These are phyloP conservation scores for Escovopsis weberi DNA, from an alignment of 2,329 filamentous ascomycete species.

Conservation along the genomic window DNA sequence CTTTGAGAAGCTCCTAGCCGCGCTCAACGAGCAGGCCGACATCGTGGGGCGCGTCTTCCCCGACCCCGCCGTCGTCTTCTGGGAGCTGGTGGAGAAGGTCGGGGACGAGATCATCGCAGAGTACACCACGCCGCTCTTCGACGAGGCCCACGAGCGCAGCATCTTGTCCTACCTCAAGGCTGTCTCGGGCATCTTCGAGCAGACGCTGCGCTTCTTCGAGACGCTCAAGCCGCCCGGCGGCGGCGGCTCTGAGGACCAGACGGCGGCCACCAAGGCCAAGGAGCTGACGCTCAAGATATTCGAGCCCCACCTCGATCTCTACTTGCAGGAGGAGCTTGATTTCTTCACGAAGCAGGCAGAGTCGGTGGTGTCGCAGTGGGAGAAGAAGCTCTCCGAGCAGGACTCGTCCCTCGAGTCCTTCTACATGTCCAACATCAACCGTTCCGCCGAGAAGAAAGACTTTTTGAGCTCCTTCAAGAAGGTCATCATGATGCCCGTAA, in stretches of 20 bases:
- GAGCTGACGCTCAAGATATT: slow-evolving; percentile 60
- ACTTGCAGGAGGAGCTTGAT: slow-evolving; percentile 81
- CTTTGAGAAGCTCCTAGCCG: slow-evolving; percentile 58
- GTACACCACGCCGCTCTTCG: slow-evolving; percentile 72
- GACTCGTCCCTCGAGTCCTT: slow-evolving; percentile 84
- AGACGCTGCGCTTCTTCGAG: slow-evolving; percentile 63
- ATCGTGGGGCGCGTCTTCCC: slow-evolving; percentile 78
- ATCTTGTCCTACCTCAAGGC: slow-evolving; percentile 70
- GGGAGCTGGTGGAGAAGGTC: slow-evolving; percentile 67
- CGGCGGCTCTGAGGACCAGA: slow-evolving; percentile 32
- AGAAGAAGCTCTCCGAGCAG: slow-evolving; percentile 80
- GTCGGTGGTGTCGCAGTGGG: slow-evolving; percentile 68
- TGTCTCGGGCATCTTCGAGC: slow-evolving; percentile 76
- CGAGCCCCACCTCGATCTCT: slow-evolving; percentile 86
- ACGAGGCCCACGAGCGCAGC: slow-evolving; percentile 68
- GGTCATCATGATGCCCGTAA: slow-evolving; percentile 98
- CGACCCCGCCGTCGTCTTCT: slow-evolving; percentile 52
- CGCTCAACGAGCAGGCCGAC: slow-evolving; percentile 68
- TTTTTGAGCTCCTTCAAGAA: slow-evolving; percentile 96
- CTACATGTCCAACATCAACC: slow-evolving; percentile 89
- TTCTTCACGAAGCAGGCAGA: slow-evolving; percentile 68
- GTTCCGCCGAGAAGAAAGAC: slow-evolving; percentile 90
- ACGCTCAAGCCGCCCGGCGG: slow-evolving; percentile 47
- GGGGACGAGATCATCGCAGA: slow-evolving; percentile 75
- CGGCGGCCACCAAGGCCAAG: slow-evolving; percentile 42